phyloP scores from a whole-genome alignment of 2,329 filamentous ascomycete species.

The Plenodomus biglobosus region DNA sequence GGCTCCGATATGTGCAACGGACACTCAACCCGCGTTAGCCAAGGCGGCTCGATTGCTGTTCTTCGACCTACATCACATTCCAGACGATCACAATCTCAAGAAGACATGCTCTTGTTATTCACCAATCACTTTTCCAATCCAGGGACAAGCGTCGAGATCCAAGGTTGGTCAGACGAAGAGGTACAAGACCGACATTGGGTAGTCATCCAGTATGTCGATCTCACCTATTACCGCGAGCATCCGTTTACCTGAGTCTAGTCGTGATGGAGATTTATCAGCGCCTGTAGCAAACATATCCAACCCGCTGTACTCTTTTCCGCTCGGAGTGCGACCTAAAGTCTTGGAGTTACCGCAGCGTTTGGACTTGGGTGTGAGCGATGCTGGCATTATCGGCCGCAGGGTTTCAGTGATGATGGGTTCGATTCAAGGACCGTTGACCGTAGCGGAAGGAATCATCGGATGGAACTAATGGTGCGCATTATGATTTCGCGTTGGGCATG shows the following conservation, averaged over 20 bases:
- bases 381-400: slow-evolving; percentile 38
- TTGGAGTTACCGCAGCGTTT: slow-evolving; percentile 27
- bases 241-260: slow-evolving; percentile 15
- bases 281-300: slow-evolving; percentile 2
- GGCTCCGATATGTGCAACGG: slow-evolving; percentile 35
- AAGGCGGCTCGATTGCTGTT: slow-evolving; percentile 43
- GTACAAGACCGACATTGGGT: slow-evolving; percentile 24
- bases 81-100: slow-evolving; percentile 6
- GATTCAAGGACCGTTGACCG: slow-evolving; percentile 14
- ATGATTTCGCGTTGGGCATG: no score
- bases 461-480: slow-evolving; percentile 43
- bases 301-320: slow-evolving; percentile 32
- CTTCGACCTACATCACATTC: slow-evolving; percentile 23
- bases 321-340: slow-evolving; percentile 6
- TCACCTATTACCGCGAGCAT: neutral
- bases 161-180: slow-evolving; percentile 18
- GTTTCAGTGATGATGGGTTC: slow-evolving; percentile 34
- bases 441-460: slow-evolving; percentile 40
- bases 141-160: slow-evolving; percentile 33
- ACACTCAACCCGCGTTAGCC: slow-evolving; percentile 28
- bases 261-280: slow-evolving; percentile 34
- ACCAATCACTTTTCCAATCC: slow-evolving; percentile 25
- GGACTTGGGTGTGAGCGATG: slow-evolving; percentile 35
- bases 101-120: slow-evolving; percentile 33
- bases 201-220: slow-evolving; percentile 34